Evolutionary conservation across 345 rosid genomes (phyloP).

Genomic region (Stellera chamaejasme): DNA sequence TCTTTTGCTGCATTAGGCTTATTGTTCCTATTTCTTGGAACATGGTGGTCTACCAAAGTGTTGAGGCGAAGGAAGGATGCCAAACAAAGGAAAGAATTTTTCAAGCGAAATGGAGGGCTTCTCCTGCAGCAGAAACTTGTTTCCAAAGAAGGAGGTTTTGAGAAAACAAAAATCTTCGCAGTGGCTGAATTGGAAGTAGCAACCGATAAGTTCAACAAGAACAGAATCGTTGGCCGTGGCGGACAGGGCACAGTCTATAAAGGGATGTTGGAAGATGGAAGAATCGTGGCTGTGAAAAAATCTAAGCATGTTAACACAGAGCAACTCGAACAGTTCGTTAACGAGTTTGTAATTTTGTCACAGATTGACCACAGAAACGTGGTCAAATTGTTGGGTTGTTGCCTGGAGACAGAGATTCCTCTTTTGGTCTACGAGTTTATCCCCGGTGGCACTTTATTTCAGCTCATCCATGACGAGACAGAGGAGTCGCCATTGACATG

Average conservation of each 20-base stretch:
- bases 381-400: conserved; percentile 12
- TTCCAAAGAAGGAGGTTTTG: too few relatives aligned
- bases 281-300: conserved; percentile 9
- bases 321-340: conserved; percentile 12
- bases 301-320: conserved; percentile 2
- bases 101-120: too few relatives aligned
- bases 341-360: conserved; percentile 6
- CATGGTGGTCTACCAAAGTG: not conserved
- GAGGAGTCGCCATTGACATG: conserved; percentile 1
- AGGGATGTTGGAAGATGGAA: not conserved
- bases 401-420: conserved; percentile 9
- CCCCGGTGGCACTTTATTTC: conserved; percentile 15
- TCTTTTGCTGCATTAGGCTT: not conserved
- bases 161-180: too few relatives aligned
- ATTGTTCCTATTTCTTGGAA: not conserved
- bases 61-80: not conserved
- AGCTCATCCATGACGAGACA: conserved; percentile 14
- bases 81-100: not conserved
- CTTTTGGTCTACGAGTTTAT: conserved; percentile 22
- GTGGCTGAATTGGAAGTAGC: not conserved
- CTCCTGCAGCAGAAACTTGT: too few relatives aligned
- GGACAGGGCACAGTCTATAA: conserved; percentile 1
- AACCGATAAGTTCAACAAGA: not conserved
- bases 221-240: not conserved
- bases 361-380: conserved; percentile 16